Conservation (phyloP, 805 yeast species). For the Isabelozyma heimii region DNA sequence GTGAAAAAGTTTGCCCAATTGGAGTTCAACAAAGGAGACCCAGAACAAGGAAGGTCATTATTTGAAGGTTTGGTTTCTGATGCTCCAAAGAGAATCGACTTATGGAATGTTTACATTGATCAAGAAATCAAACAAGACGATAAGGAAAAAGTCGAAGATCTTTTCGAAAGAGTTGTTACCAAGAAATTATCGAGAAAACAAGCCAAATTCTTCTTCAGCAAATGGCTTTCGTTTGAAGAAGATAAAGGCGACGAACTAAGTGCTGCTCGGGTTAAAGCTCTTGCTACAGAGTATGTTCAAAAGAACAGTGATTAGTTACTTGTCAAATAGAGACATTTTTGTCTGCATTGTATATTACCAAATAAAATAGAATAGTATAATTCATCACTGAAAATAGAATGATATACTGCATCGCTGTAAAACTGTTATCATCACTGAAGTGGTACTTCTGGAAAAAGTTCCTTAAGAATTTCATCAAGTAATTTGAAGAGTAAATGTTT, state of each 20-base stretch:
- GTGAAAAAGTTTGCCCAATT: conserved; percentile 87
- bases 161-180: conserved; percentile 76
- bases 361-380: neutral
- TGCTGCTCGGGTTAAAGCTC: conserved; percentile 82
- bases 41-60: conserved; percentile 91
- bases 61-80: conserved; percentile 90
- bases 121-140: conserved; percentile 74
- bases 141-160: conserved; percentile 68
- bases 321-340: neutral
- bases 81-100: conserved; percentile 86
- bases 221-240: conserved; percentile 85
- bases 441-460: conserved; percentile 33
- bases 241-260: conserved; percentile 63
- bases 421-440: neutral
- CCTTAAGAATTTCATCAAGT: conserved; percentile 55
- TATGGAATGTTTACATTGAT: conserved; percentile 95
- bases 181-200: conserved; percentile 77
- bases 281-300: conserved; percentile 77
- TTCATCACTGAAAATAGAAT: neutral
- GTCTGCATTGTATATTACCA: neutral
- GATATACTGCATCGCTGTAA: neutral
- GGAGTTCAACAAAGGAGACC: conserved; percentile 83
- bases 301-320: conserved; percentile 5
- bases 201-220: conserved; percentile 91
- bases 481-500: conserved; percentile 58